phyloP scores from a whole-genome alignment of 139 green algal genomes.

The Bryopsis sp. region DNA sequence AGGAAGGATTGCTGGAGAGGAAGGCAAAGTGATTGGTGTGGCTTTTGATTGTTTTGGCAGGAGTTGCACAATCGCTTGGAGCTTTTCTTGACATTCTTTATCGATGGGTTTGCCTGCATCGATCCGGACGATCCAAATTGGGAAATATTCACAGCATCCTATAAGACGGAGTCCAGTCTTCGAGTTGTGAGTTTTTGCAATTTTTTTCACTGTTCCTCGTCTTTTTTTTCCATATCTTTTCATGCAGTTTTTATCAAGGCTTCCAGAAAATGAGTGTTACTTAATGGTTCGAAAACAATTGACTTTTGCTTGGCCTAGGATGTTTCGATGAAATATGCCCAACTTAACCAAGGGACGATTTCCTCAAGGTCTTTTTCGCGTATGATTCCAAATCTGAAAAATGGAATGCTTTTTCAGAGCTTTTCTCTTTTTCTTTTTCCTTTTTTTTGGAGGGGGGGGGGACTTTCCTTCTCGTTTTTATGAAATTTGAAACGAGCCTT shows the following conservation, averaged over 20 bases:
- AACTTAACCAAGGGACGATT: not conserved
- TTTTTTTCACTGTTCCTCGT: not conserved
- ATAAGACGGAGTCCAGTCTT: not conserved
- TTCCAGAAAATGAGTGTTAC: not conserved
- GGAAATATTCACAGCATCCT: not conserved
- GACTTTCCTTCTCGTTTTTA: too few relatives aligned
- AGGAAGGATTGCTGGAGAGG: not conserved
- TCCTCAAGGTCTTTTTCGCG: not conserved
- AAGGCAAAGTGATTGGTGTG: not conserved
- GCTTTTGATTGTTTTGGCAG: not conserved
- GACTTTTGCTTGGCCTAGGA: not conserved
- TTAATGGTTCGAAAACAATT: not conserved
- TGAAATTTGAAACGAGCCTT: too few relatives aligned
- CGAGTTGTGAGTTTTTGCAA: not conserved
- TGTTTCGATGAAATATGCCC: not conserved
- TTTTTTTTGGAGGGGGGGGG: too few relatives aligned
- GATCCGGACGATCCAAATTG: conserved; percentile 1
- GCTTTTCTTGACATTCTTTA: not conserved
- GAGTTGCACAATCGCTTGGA: conserved; percentile 3
- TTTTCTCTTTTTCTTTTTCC: too few relatives aligned
- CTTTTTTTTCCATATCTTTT: not conserved
- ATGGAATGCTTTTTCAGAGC: too few relatives aligned
- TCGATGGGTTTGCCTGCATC: conserved; percentile 8
- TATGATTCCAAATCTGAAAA: not conserved
- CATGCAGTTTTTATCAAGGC: not conserved